Percentiles rank a stretch among this genome's conserved stretches.
Evolutionary conservation across 805 yeast species (phyloP).

Genomic region (Ogataea henricii): DNA sequence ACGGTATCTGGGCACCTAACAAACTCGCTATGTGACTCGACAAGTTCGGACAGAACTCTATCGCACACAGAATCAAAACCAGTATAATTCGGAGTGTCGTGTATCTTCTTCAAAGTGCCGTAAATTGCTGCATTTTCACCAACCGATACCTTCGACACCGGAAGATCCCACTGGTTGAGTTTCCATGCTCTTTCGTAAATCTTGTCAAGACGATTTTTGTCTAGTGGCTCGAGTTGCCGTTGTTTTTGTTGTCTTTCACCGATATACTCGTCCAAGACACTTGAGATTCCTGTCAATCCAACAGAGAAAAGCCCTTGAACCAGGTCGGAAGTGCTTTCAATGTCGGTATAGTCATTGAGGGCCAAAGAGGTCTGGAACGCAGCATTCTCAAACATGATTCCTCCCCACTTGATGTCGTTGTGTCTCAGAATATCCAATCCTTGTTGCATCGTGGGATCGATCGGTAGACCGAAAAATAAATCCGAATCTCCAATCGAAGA

Average conservation of each 20-base stretch:
- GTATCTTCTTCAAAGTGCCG: conserved; percentile 48
- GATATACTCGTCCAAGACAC: conserved; percentile 32
- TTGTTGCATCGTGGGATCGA: conserved; percentile 51
- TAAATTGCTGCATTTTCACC: conserved; percentile 53
- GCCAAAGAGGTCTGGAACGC: conserved; percentile 47
- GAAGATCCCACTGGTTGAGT: conserved; percentile 74
- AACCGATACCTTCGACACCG: conserved; percentile 37
- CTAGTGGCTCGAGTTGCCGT: background rate
- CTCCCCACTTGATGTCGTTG: conserved; percentile 25
- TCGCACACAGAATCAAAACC: conserved; percentile 22
- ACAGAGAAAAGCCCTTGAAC: conserved; percentile 44
- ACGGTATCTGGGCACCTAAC: conserved; percentile 13
- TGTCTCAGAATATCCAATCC: conserved; percentile 48
- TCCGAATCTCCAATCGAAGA: conserved; percentile 61
- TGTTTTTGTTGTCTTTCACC: conserved; percentile 6
- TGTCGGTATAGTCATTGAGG: background rate
- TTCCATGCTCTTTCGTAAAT: conserved; percentile 74
- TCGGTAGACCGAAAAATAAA: conserved; percentile 64
- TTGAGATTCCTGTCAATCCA: conserved; percentile 62
- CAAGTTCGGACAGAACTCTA: conserved; percentile 23
- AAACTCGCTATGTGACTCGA: conserved; percentile 5
- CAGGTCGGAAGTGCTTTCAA: conserved; percentile 19
- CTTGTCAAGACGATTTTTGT: conserved; percentile 18
- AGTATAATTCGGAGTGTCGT: conserved; percentile 36
- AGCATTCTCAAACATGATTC: conserved; percentile 58